Conservation (phyloP, 2,329 filamentous ascomycete genomes). For the Neofusicoccum kwambonambiense region DNA sequence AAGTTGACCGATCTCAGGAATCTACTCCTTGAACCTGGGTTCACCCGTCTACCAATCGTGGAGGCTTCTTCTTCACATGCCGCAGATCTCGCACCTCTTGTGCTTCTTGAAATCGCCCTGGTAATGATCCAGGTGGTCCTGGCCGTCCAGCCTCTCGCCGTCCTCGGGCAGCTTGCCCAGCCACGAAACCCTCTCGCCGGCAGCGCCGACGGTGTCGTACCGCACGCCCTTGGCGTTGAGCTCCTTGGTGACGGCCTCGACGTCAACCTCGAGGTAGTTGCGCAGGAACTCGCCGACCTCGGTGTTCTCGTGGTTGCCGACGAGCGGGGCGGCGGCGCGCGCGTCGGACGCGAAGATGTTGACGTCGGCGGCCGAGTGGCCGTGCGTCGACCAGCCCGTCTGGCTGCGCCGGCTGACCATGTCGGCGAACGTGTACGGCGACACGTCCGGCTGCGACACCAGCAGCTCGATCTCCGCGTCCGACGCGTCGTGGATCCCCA, state of each 20-base stretch:
- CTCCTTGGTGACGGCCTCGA: conserved; percentile 74
- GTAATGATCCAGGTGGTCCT: conserved; percentile 41
- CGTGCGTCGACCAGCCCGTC: conserved; percentile 91
- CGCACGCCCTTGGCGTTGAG: conserved; percentile 57
- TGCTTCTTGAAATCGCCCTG: conserved; percentile 24
- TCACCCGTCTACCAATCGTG: too few relatives aligned
- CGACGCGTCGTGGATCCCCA: conserved; percentile 74
- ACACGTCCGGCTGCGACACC: conserved; percentile 55
- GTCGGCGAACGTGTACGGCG: conserved; percentile 68
- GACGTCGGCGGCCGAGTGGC: conserved; percentile 75
- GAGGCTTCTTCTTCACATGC: neutral
- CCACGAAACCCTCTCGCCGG: conserved; percentile 38
- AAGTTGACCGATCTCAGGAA: too few relatives aligned
- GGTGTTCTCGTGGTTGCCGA: conserved; percentile 92
- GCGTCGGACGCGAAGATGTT: conserved; percentile 88
- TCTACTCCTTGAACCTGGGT: too few relatives aligned
- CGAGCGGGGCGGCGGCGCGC: conserved; percentile 59
- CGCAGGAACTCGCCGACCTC: conserved; percentile 82
- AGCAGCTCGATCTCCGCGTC: conserved; percentile 69
- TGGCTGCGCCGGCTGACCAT: conserved; percentile 87
- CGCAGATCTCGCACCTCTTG: conserved; percentile 21
- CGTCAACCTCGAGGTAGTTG: conserved; percentile 75
- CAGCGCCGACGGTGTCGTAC: conserved; percentile 30
- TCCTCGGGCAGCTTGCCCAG: conserved; percentile 43
- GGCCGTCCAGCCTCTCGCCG: conserved; percentile 43